These are phyloP conservation scores for Ehretia macrophylla DNA, from an alignment of 257 asterid genomes.

Conservation along the genomic window DNA sequence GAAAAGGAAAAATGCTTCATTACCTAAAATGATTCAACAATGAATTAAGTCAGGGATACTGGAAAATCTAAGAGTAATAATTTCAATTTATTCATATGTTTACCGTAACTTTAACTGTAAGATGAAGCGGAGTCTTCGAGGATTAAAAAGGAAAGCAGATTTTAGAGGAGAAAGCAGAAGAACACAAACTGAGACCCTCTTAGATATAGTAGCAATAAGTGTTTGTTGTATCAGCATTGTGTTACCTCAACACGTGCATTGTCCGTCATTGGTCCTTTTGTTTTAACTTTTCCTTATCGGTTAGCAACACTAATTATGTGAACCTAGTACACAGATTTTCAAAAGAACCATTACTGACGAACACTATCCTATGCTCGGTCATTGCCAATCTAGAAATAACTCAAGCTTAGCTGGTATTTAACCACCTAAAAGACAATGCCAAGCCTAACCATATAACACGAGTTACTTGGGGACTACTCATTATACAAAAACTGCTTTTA, in stretches of 20 bases:
- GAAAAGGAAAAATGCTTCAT: too few relatives aligned
- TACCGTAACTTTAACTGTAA: constrained; percentile 7
- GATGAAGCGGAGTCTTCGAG: constrained; percentile 1
- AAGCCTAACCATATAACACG: background rate
- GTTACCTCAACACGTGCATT: background rate
- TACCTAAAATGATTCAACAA: background rate
- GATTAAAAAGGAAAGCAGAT: constrained; percentile 15
- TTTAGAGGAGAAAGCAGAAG: background rate
- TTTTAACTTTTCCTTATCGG: background rate
- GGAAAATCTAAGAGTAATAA: background rate
- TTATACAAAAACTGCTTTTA: background rate
- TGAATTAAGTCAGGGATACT: background rate
- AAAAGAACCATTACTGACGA: too few relatives aligned
- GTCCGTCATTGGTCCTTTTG: constrained; percentile 4
- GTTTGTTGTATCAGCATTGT: constrained; percentile 4
- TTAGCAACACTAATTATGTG: background rate
- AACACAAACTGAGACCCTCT: constrained; percentile 1
- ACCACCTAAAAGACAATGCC: background rate
- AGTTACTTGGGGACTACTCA: background rate
- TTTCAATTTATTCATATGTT: background rate
- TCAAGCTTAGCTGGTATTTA: background rate
- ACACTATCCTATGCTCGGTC: background rate
- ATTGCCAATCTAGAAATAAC: background rate
- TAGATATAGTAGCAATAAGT: constrained; percentile 10
- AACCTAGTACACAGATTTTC: too few relatives aligned